phyloP scores from a whole-genome alignment of 495 filamentous ascomycete species.

The Aspergillus hancockii region DNA sequence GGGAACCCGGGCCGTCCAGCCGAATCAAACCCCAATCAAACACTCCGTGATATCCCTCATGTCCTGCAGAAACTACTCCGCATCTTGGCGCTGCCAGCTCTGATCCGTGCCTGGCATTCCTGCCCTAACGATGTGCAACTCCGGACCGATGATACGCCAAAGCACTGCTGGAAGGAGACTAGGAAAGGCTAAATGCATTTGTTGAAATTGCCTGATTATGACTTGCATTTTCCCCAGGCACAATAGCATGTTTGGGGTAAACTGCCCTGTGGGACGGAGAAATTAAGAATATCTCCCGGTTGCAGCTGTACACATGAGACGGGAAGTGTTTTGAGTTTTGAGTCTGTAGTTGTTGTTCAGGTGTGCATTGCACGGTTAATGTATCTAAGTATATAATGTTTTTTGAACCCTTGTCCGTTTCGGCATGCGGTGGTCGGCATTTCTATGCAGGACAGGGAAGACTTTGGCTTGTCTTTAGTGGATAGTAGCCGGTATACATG shows the following conservation, averaged over 20 bases:
- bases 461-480: too few species aligned
- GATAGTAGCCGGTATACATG: too few species aligned
- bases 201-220: too few species aligned
- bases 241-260: neutral
- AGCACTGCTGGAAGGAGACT: too few species aligned
- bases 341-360: too few species aligned
- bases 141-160: neutral
- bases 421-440: too few species aligned
- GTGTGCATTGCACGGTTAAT: neutral
- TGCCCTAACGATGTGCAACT: too few species aligned
- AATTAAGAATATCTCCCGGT: neutral
- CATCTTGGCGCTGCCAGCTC: constrained; percentile 3
- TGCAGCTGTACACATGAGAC: constrained; percentile 9
- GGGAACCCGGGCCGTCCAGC: constrained; percentile 11
- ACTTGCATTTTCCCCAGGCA: neutral
- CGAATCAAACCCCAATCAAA: neutral
- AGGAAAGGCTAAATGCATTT: too few species aligned
- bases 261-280: constrained; percentile 4
- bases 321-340: constrained; percentile 4
- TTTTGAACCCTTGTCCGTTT: neutral
- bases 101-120: neutral
- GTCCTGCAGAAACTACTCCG: neutral
- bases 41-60: neutral
- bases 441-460: too few species aligned
- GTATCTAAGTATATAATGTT: neutral